Base-by-base conservation (phyloP, 2,329 filamentous ascomycete species). In the Fusarium marasasianum region DNA sequence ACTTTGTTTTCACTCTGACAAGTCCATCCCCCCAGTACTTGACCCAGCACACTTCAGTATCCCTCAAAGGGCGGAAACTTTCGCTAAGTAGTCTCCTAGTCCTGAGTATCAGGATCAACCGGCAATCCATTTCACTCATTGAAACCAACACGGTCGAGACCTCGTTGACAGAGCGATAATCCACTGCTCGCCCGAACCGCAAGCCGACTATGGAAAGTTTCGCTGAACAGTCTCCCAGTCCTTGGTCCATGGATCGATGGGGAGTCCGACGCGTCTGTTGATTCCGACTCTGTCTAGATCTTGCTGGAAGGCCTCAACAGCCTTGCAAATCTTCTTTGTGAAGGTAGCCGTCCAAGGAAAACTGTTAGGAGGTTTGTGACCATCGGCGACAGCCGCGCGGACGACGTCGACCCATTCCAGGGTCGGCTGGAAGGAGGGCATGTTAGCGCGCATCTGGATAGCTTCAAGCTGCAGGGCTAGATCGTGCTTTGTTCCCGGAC, bases 341-440 rank as follows among this genome's bases (percentile, higher is more conserved):
- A 51, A 51, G 7, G 5, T 0, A 3, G 6, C 0, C 0, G 48
- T 51, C 48, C 31, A 51, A 8, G 48, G 48, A 8, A 51, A 51
- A 0, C 12, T 1, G 5, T 0, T 20, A 1, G n/a, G 48, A 4
- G 22, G 48, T 1, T 11, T 35, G 3, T 35, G 31, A 3, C 31
- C 31, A 0, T 24, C 1, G 8, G 12, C 48, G 17, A 37, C 12
- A 1, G 31, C 31, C 4, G 2, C 12, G 8, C n/a, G 17, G 13
- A 51, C 17, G 1, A 20, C 1, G 0, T 11, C 8, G 0, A 24
- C 31, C 48, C 48, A 51, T 0, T 20, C 6, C 0, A 2, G 31
- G 0, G 31, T 24, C 0, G 22, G n/a, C 31, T 20, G 31, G n/a
- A 51, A 51, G 1, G 3, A 51, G 0, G 48, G 31, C 48, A 37